phyloP scores from a whole-genome alignment of 106 monocot species.

The Triglochin maritima region DNA sequence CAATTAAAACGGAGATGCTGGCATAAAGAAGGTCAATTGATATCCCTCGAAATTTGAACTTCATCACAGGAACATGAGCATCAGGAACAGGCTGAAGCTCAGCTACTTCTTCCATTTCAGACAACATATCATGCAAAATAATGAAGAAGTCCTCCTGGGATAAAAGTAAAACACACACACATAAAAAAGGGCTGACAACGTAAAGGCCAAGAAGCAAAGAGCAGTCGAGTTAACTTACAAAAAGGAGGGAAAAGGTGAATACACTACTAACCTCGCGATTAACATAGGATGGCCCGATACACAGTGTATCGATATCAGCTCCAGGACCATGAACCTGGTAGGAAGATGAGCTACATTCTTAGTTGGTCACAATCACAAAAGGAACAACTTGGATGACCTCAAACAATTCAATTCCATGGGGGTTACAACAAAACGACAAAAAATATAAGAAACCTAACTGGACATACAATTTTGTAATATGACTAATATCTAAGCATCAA shows the following conservation, averaged over 20 bases:
- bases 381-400: background rate
- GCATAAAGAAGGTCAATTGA: conserved; percentile 99
- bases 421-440: background rate
- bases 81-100: conserved; percentile 94
- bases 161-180: background rate
- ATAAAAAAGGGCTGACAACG: too few relatives aligned
- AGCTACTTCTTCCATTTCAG: conserved; percentile 65
- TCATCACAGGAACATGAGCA: conserved; percentile 99
- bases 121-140: conserved; percentile 75
- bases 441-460: background rate
- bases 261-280: conserved; percentile 64
- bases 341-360: background rate
- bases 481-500: background rate
- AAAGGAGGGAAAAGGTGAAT: background rate
- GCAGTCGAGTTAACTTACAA: too few relatives aligned
- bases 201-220: too few relatives aligned
- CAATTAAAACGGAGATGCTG: conserved; percentile 73
- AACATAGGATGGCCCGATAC: conserved; percentile 96
- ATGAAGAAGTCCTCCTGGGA: conserved; percentile 91
- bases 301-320: conserved; percentile 92
- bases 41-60: conserved; percentile 84
- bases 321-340: conserved; percentile 88
- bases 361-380: background rate
- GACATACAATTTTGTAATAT: background rate
- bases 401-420: background rate